These are phyloP conservation scores for Rhizophora apiculata DNA, from an alignment of 345 rosid species.

Conservation along the genomic window DNA sequence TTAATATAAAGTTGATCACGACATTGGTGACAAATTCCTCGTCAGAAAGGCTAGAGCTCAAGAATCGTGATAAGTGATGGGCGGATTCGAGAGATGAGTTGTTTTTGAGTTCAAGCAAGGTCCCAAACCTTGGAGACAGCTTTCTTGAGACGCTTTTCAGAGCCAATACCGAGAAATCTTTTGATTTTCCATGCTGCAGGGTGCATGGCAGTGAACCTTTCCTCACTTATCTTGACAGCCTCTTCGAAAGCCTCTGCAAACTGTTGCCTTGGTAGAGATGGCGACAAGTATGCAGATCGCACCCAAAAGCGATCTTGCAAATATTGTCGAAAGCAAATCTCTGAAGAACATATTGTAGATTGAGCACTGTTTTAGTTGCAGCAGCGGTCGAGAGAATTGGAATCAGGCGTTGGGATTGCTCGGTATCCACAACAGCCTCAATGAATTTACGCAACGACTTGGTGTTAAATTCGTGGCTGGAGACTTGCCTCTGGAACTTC, in stretches of 20 bases:
- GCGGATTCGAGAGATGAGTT: conserved; percentile 30
- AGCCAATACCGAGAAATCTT: conserved; percentile 40
- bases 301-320: conserved; percentile 67
- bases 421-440: conserved; percentile 49
- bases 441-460: conserved; percentile 63
- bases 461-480: conserved; percentile 74
- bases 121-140: conserved; percentile 39
- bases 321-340: conserved; percentile 70
- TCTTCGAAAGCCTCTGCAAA: conserved; percentile 53
- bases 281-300: conserved; percentile 51
- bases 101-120: conserved; percentile 33
- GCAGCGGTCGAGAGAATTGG: conserved; percentile 49
- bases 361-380: conserved; percentile 25
- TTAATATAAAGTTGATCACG: conserved; percentile 56
- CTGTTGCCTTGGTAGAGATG: conserved; percentile 24
- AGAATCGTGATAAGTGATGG: conserved; percentile 53
- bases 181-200: conserved; percentile 47
- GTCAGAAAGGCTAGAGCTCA: conserved; percentile 45
- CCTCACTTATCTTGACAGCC: conserved; percentile 29
- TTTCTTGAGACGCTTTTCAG: conserved; percentile 41
- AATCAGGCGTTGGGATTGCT: conserved; percentile 50
- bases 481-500: conserved; percentile 69
- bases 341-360: conserved; percentile 58
- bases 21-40: conserved; percentile 49
- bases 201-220: conserved; percentile 28